phyloP scores from a whole-genome alignment of 2,329 filamentous ascomycete species.

The Colletotrichum graminicola region DNA sequence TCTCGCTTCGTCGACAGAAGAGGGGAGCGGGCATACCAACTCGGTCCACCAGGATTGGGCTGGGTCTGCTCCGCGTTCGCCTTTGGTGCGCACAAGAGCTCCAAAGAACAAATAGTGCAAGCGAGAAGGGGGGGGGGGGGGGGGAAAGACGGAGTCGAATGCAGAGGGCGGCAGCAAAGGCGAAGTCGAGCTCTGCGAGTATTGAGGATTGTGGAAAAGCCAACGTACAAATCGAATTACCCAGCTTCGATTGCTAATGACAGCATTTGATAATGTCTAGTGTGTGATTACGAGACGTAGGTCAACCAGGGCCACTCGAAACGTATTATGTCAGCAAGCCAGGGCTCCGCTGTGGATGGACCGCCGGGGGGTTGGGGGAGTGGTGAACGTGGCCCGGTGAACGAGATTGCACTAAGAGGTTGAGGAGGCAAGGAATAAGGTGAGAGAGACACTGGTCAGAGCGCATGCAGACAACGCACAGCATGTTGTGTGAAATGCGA shows the following conservation, averaged over 20 bases:
- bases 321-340: conserved; percentile 46
- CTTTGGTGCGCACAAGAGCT: conserved; percentile 28
- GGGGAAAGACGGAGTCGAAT: conserved; percentile 4
- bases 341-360: conserved; percentile 37
- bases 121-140: not conserved
- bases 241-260: conserved; percentile 49
- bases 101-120: conserved; percentile 16
- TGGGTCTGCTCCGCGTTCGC: conserved; percentile 35
- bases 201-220: conserved; percentile 24
- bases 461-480: conserved; percentile 7
- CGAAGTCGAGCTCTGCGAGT: not conserved
- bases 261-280: conserved; percentile 47
- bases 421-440: conserved; percentile 7
- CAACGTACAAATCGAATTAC: conserved; percentile 33
- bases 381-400: not conserved
- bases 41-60: conserved; percentile 40
- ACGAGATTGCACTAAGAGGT: conserved; percentile 11
- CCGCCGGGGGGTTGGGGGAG: conserved; percentile 21
- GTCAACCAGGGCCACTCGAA: conserved; percentile 44
- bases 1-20: conserved; percentile 27
- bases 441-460: not conserved
- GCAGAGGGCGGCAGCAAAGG: conserved; percentile 17
- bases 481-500: conserved; percentile 23
- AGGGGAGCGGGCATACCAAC: conserved; percentile 41
- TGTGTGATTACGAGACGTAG: conserved; percentile 50